Base-by-base conservation (phyloP, 805 yeast species). In the Starmerella apicola region DNA sequence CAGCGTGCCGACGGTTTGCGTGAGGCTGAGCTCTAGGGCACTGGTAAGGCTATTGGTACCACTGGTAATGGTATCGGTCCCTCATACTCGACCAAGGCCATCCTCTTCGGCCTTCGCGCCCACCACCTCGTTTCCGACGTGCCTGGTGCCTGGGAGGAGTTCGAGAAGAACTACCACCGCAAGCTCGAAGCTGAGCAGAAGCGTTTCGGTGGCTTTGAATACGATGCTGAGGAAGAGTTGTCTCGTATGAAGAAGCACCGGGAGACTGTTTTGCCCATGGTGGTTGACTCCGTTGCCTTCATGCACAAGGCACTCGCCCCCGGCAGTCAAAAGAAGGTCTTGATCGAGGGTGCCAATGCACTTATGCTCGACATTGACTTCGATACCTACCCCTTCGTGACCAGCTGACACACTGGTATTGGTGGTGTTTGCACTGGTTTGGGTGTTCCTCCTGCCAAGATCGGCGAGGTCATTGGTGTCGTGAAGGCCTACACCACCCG, bases 41-140 rank as follows among this genome's bases (percentile, higher is more conserved):
- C 76, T 61, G 83, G 83, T 61, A 83, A 84, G 60, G 71, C 82
- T 20, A 88, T 91, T 55, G 98, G 98, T 53, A 91, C 98, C 47
- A 91, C 98, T 26, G 96, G 97, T 59, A 91, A 91, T 61, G 98
- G 98, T 64, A 91, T 91, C 56, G 98, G 98, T 43, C 98, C 98
- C 54, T 81, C 98, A 32, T 91, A 91, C 62, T 79, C 96, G 20
- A 85, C 98, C 48, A 91, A 91, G 68, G 94, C 94, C 37, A 80
- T 94, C 13, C 79, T 98, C 66, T 84, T 95, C 17, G 98, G 98
- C 58, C 70, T 91, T 53, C 76, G 98, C 65, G 93, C 91, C 41
- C 98, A 91, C 66, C 97, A 91, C 68, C 72, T 91, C 56, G 91
- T 85, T 30, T 76, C 81, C 51, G 81, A 81, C 53, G 86, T 81